Percentiles rank a stretch among this genome's conserved stretches.
These are phyloP conservation scores for Fragaria nilgerrensis DNA, from an alignment of 306 rosid species.

Conservation along the genomic window DNA sequence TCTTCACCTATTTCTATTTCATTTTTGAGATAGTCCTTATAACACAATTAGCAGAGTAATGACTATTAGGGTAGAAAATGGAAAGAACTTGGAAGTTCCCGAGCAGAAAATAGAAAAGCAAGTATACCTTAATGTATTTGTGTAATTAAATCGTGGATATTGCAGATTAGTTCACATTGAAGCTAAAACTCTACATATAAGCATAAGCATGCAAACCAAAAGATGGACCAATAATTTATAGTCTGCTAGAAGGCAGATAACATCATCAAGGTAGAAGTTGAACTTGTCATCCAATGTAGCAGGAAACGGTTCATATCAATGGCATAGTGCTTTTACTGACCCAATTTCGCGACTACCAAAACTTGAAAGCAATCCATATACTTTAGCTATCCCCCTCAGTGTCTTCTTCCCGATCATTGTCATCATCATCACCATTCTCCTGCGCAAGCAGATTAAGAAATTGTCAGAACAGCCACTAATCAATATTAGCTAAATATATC, in stretches of 20 bases:
- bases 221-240: neutral
- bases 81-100: neutral
- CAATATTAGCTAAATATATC: neutral
- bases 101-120: neutral
- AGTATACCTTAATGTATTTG: neutral
- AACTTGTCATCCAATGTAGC: neutral
- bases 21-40: too few species aligned
- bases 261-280: neutral
- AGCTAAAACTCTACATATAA: neutral
- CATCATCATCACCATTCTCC: constrained; percentile 30
- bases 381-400: constrained; percentile 20
- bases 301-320: neutral
- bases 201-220: neutral
- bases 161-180: neutral
- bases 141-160: neutral
- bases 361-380: neutral
- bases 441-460: constrained; percentile 10
- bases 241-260: neutral
- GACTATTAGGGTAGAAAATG: neutral
- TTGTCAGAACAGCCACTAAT: neutral
- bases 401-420: constrained; percentile 10
- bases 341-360: constrained; percentile 9
- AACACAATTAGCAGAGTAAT: neutral
- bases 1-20: too few species aligned
- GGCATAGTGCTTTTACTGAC: neutral